Conservation (phyloP, 1,139 yeast species). For the Yamadazyma atlantica region DNA sequence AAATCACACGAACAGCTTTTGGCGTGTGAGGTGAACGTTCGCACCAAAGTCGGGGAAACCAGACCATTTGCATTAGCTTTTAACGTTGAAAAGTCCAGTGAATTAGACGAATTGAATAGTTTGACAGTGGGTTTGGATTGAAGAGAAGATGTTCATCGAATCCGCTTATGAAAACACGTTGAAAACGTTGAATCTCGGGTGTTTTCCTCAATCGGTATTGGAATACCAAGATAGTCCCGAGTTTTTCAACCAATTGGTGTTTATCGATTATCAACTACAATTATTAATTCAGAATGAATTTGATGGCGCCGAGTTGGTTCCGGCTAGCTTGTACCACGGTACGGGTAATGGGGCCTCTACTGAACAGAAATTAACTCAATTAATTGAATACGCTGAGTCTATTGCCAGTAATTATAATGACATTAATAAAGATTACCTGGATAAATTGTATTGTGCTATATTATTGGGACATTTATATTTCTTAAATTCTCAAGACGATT, state of each 20-base stretch:
- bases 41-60: not conserved
- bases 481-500: slow-evolving; percentile 27
- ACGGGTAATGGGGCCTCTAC: slow-evolving; percentile 17
- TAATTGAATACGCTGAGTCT: slow-evolving; percentile 30
- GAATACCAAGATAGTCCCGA: slow-evolving; percentile 36
- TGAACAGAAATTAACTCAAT: slow-evolving; percentile 27
- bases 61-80: too few species aligned
- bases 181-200: slow-evolving; percentile 34
- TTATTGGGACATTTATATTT: slow-evolving; percentile 39
- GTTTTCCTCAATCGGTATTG: slow-evolving; percentile 38
- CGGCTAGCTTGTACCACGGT: slow-evolving; percentile 17
- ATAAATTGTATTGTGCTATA: slow-evolving; percentile 33
- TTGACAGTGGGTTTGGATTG: not conserved
- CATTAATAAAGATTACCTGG: slow-evolving; percentile 26
- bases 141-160: slow-evolving; percentile 13
- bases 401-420: slow-evolving; percentile 29
- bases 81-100: too few species aligned
- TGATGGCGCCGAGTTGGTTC: slow-evolving; percentile 27
- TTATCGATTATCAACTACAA: slow-evolving; percentile 43
- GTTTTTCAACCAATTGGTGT: slow-evolving; percentile 37
- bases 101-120: too few species aligned
- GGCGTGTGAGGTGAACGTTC: not conserved
- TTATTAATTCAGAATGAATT: slow-evolving; percentile 34
- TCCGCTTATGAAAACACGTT: slow-evolving; percentile 10
- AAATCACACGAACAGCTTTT: slow-evolving; percentile 3